Base-by-base conservation (phyloP, 305 asterid genomes). In the Fraxinus baroniana region DNA sequence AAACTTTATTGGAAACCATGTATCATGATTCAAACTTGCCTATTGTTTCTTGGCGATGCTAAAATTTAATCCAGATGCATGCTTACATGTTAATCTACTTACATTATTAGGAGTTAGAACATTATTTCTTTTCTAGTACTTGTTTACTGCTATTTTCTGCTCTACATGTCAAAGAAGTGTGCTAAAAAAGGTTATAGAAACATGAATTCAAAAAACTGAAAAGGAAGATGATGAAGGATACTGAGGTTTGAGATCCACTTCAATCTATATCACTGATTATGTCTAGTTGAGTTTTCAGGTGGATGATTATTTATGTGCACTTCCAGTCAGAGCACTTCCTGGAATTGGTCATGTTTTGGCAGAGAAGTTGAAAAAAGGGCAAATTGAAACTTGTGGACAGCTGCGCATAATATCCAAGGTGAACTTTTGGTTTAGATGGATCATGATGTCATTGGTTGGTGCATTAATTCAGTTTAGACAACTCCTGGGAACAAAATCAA, bases 291-390 rank as follows among this genome's bases (percentile, higher is more conserved):
- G 79, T 70, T 87, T 81, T 78, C 91, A 96, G 99, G 94, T 93
- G 86, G 95, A 93, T 80, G 88, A 88, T 85, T 91, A 90, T 86
- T 86, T 96, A 84, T 32, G 82, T 62, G 86, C 89, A 79, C 99
- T 96, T 87, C 98, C 98, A 64, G 98, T 96, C 33, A 93, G 95
- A 91, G 93, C 91, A 83, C 98, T 96, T 89, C 98, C 99, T 80
- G 98, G 99, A 77, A 93, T 96, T 80, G 99, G 98, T 46, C 87
- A 86, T 87, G 95, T 89, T 84, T 86, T 94, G 91, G 97, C 92
- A 87, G 95, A 88, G 81, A 96, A 91, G 86, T 85, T 94, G 94
- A 91, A 89, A 89, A 86, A 77, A 66, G 91, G 84, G 75, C 89
- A 90, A 82, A 86, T 96, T 80, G 88, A 82, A 85, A 94, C 93